A percentile compares a stretch with the other conserved stretches of the same genome.
Conservation (phyloP, 805 yeast genomes). For the Wickerhamia fluorescens region DNA sequence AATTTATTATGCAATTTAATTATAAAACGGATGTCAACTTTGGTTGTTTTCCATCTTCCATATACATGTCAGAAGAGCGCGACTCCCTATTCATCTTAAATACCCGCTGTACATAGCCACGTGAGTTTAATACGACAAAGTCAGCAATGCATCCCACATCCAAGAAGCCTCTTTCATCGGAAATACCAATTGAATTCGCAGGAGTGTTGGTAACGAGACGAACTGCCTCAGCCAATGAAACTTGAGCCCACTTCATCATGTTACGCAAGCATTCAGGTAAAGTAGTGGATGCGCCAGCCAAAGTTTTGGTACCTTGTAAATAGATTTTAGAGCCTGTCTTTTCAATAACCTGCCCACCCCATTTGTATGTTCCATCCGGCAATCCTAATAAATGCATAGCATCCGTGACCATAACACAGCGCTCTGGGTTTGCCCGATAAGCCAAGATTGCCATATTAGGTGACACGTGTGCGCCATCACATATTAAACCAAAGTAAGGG, state of each 20-base stretch:
- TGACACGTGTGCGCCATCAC: slow-evolving; percentile 56
- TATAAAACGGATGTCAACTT: too few relatives aligned
- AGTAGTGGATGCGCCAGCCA: slow-evolving; percentile 58
- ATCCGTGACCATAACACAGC: slow-evolving; percentile 50
- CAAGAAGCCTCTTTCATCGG: slow-evolving; percentile 43
- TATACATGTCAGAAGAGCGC: slow-evolving; percentile 5
- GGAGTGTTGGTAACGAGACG: slow-evolving; percentile 49
- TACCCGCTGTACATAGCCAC: slow-evolving; percentile 41
- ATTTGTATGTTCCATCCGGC: slow-evolving; percentile 48
- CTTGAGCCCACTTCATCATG: slow-evolving; percentile 42
- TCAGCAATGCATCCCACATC: slow-evolving; percentile 52
- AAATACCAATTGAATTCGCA: slow-evolving; percentile 40
- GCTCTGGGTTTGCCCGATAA: slow-evolving; percentile 45
- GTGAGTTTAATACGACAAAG: slow-evolving; percentile 37
- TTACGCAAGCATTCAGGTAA: slow-evolving; percentile 45
- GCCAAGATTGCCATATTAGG: slow-evolving; percentile 46
- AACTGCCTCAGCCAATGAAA: slow-evolving; percentile 47
- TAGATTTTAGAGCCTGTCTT: slow-evolving; percentile 42
- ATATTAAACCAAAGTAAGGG: slow-evolving; percentile 49
- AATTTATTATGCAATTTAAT: too few relatives aligned
- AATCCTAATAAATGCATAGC: slow-evolving; percentile 53
- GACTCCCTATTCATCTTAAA: slow-evolving; percentile 41
- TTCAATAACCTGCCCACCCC: slow-evolving; percentile 42
- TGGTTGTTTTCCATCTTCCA: too few relatives aligned
- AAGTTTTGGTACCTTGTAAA: slow-evolving; percentile 47